phyloP scores from a whole-genome alignment of 2,329 filamentous ascomycete species.

The Colletotrichum tamarilloi region DNA sequence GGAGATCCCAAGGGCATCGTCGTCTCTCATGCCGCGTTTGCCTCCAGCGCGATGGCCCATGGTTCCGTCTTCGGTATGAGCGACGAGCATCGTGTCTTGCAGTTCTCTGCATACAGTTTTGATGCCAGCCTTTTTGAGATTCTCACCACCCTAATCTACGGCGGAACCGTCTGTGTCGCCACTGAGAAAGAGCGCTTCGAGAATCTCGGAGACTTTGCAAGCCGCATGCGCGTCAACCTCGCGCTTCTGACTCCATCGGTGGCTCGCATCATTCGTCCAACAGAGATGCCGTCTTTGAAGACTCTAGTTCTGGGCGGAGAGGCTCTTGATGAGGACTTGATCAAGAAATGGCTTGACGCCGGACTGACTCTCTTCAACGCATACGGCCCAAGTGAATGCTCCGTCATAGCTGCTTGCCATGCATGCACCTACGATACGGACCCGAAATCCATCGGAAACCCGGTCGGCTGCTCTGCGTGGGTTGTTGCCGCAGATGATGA shows the following conservation, averaged over 20 bases:
- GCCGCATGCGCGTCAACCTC: neutral
- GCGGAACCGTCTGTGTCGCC: slow-evolving; percentile 53
- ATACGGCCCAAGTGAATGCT: slow-evolving; percentile 47
- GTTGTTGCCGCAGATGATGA: slow-evolving; percentile 45
- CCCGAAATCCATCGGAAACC: slow-evolving; percentile 35
- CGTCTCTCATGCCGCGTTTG: slow-evolving; percentile 37
- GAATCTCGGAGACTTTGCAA: slow-evolving; percentile 23
- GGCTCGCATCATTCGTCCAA: slow-evolving; percentile 12
- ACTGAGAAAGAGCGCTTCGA: slow-evolving; percentile 48
- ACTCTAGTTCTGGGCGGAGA: slow-evolving; percentile 25
- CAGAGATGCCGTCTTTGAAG: neutral
- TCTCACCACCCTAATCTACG: slow-evolving; percentile 48
- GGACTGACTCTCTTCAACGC: slow-evolving; percentile 39
- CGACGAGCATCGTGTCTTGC: slow-evolving; percentile 29
- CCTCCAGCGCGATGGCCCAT: slow-evolving; percentile 36
- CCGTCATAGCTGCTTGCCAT: slow-evolving; percentile 58
- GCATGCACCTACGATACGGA: neutral
- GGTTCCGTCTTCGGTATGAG: slow-evolving; percentile 10
- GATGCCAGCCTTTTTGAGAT: slow-evolving; percentile 50
- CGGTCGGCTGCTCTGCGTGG: slow-evolving; percentile 41
- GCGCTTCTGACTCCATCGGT: slow-evolving; percentile 27
- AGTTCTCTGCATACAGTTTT: slow-evolving; percentile 50
- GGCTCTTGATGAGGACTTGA: neutral
- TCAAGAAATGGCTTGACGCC: slow-evolving; percentile 39
- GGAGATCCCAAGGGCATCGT: slow-evolving; percentile 61